These are phyloP conservation scores for Ophiostoma ips DNA, from an alignment of 2,329 filamentous ascomycete species.

Conservation along the genomic window DNA sequence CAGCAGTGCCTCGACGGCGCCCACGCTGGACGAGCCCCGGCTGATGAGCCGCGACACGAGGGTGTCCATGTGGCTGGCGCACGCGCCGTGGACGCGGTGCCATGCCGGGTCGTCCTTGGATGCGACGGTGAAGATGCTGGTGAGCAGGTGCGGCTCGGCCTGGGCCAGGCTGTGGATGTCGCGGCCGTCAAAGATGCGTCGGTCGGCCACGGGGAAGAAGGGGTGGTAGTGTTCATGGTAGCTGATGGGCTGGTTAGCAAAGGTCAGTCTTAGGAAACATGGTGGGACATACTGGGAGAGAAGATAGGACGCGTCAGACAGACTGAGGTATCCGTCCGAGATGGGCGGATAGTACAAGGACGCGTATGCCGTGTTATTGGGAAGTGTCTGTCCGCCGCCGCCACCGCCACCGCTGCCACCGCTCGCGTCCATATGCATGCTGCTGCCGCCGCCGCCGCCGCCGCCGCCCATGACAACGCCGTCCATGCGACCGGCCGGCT, in stretches of 20 bases:
- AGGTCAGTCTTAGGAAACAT: too few species aligned
- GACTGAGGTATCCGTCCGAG: slow-evolving; percentile 18
- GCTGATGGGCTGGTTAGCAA: not conserved
- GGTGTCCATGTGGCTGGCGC: slow-evolving; percentile 55
- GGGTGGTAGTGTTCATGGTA: slow-evolving; percentile 55
- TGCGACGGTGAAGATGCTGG: slow-evolving; percentile 55
- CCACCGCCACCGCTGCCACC: not conserved
- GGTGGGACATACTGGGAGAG: slow-evolving; percentile 17
- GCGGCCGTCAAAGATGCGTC: slow-evolving; percentile 39
- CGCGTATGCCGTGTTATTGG: not conserved
- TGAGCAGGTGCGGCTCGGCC: slow-evolving; percentile 52
- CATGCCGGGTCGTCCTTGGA: slow-evolving; percentile 56
- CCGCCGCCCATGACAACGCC: not conserved
- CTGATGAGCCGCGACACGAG: slow-evolving; percentile 53
- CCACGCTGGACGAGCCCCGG: slow-evolving; percentile 51
- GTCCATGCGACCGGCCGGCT: not conserved
- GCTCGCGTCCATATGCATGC: not conserved
- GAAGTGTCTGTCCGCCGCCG: not conserved
- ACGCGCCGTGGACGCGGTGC: slow-evolving; percentile 48
- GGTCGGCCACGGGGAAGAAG: slow-evolving; percentile 54
- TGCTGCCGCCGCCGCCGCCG: too few species aligned
- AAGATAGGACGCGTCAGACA: slow-evolving; percentile 17
- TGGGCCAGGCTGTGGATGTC: slow-evolving; percentile 38
- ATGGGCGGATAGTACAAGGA: slow-evolving; percentile 20
- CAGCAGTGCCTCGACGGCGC: slow-evolving; percentile 56